Conservation (phyloP, 2,329 filamentous ascomycete genomes). For the Celoporthe dispersa region DNA sequence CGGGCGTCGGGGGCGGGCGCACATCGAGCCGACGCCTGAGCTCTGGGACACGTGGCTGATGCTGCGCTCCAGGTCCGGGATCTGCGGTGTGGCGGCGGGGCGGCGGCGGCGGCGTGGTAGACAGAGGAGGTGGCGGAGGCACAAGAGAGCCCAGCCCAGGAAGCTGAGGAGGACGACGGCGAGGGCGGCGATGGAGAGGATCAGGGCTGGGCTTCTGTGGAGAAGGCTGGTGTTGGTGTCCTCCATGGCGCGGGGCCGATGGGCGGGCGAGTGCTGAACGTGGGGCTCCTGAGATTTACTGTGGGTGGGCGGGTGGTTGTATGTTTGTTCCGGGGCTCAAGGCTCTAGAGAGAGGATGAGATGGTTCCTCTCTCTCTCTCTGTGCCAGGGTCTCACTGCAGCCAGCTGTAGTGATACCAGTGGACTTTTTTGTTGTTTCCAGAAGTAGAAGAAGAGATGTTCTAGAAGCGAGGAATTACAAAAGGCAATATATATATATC, state of each 20-base stretch:
- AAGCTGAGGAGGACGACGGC: neutral
- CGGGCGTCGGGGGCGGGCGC: neutral
- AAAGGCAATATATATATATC: neutral
- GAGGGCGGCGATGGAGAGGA: neutral
- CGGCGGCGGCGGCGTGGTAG: neutral
- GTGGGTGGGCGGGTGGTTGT: neutral
- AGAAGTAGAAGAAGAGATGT: neutral
- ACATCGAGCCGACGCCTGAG: neutral
- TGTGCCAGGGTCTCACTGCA: neutral
- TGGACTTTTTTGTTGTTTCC: neutral
- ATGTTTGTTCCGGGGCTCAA: neutral
- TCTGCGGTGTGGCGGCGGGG: neutral
- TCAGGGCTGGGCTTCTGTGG: neutral
- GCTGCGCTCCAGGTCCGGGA: conserved; percentile 2
- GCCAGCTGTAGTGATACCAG: neutral
- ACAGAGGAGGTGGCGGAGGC: neutral
- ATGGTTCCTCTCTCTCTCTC: too few species aligned
- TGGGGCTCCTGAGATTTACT: too few species aligned
- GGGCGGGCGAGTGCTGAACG: neutral
- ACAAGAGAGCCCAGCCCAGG: neutral
- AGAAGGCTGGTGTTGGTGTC: neutral
- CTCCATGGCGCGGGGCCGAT: neutral
- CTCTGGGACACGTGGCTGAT: conserved; percentile 3
- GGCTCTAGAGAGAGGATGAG: neutral
- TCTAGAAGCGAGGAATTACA: neutral